These are phyloP conservation scores for Cystofilobasidium capitatum DNA, from an alignment of 768 basidiomycete genomes.

Conservation along the genomic window DNA sequence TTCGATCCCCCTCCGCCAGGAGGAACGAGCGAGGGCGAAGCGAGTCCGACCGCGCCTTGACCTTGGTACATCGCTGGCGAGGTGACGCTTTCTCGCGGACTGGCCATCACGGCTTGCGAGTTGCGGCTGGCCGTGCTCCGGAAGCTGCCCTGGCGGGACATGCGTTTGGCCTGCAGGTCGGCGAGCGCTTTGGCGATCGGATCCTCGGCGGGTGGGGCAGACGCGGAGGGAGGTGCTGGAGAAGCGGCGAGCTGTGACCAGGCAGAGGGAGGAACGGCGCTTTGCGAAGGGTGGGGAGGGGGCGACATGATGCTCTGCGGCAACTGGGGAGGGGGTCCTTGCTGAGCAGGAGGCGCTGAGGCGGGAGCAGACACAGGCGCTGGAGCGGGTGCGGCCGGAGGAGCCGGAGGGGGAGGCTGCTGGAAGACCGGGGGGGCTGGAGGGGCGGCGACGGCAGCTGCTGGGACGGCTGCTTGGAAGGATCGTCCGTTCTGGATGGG, in stretches of 20 bases:
- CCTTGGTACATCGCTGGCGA: conserved; percentile 6
- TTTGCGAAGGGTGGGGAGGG: neutral
- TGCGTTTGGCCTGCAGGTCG: conserved; percentile 31
- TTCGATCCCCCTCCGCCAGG: conserved; percentile 37
- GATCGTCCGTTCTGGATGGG: no score
- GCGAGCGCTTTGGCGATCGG: conserved; percentile 43
- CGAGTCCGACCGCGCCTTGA: neutral
- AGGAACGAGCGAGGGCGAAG: conserved; percentile 32
- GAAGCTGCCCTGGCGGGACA: conserved; percentile 17
- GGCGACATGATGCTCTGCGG: conserved; percentile 8
- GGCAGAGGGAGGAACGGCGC: conserved; percentile 2
- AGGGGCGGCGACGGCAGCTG: neutral
- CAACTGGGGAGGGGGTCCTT: neutral
- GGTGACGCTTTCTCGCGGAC: neutral
- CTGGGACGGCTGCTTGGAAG: neutral
- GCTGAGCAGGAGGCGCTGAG: neutral
- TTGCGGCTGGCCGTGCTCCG: conserved; percentile 16
- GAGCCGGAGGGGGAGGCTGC: neutral
- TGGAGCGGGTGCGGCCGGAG: neutral
- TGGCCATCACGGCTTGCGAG: conserved; percentile 10
- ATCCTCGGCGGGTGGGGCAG: conserved; percentile 39
- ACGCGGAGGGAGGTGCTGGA: neutral
- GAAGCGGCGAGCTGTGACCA: neutral
- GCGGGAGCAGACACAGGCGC: neutral
- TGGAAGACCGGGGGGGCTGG: neutral